Base-by-base conservation (phyloP, 2,329 filamentous ascomycete species). In the Tolypocladium cylindrosporum region DNA sequence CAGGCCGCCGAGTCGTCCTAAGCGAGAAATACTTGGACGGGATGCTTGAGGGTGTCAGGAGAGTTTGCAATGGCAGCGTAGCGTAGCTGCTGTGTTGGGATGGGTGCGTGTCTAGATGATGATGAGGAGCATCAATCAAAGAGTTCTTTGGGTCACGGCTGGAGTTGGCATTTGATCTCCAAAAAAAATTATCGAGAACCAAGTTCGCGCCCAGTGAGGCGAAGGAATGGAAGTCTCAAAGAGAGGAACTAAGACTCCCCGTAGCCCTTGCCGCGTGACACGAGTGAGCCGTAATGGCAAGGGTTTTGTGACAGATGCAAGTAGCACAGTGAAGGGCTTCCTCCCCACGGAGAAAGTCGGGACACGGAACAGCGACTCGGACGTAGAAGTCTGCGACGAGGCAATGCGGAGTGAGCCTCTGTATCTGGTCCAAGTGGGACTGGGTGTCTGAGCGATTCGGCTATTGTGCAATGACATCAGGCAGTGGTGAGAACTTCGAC, bases 1-100 rank as follows among this genome's bases (percentile, higher is more conserved):
- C 87, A 89, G 81, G 87, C 86, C 65, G 81, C 79, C 57, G 69
- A 71, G 64, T 68, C 71, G 62, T 68, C 70, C 58, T 72, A 69
- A 48, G 8, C 54, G 27, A 37, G 37, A 41, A 39, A 40, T 16
- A 55, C 24, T 14, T 56, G 37, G 27, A 54, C 11, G 41, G 57
- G 43, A 56, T 31, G 40, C 19, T 37, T 8, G 39, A 16, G 37
- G 14, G 31, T 52, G 48, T 37, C 31, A 31, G 10, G 31, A 27
- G 43, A 36, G 31, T 21, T 31, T 21, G 13, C 31, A 36, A 36
- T n/a, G 19, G 31, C 10, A 37, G 31, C 48, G 19, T 8, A 37
- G 19, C 48, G 19, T 13, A 21, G 31, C 48, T 21, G 48, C 48
- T 21, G 31, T 37, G 48, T 31, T 7, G 48, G 31, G 48, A 36